These are phyloP conservation scores for Colletotrichum musae DNA, from an alignment of 2,329 filamentous ascomycete genomes.

Conservation along the genomic window DNA sequence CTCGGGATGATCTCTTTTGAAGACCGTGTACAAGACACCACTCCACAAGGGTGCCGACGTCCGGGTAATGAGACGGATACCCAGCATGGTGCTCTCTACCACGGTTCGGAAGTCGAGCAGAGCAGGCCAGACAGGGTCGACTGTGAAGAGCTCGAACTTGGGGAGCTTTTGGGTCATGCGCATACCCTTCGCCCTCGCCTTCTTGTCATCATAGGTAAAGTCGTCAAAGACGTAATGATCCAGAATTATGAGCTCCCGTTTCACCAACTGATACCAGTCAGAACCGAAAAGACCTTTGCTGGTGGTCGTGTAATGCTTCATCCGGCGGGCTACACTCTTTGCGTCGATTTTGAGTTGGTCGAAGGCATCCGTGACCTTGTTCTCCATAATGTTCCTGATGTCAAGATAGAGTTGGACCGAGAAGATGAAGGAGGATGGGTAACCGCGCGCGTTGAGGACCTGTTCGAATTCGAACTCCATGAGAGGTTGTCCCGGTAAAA, in stretches of 20 bases:
- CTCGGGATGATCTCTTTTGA: constrained; percentile 5
- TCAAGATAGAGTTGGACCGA: constrained; percentile 12
- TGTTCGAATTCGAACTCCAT: constrained; percentile 10
- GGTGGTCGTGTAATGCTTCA: background rate
- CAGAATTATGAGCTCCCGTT: background rate
- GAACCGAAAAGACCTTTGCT: constrained; percentile 5
- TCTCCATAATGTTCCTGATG: constrained; percentile 17
- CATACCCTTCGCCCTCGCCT: background rate
- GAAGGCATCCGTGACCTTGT: constrained; percentile 5
- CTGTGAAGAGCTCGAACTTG: background rate
- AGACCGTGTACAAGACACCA: constrained; percentile 3
- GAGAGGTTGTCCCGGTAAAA: background rate
- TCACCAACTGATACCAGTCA: background rate
- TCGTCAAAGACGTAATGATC: background rate
- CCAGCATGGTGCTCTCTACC: background rate
- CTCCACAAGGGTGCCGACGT: background rate
- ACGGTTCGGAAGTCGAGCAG: constrained; percentile 5
- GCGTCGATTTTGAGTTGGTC: background rate
- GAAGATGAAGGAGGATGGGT: constrained; percentile 1
- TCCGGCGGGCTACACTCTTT: background rate
- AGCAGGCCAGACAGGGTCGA: constrained; percentile 12
- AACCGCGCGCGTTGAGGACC: background rate
- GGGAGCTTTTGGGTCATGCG: background rate
- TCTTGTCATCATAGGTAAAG: constrained; percentile 1
- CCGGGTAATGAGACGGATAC: background rate